These are phyloP conservation scores for Zelopaecilomyces penicillatus DNA, from an alignment of 2,329 filamentous ascomycete genomes.

Conservation along the genomic window DNA sequence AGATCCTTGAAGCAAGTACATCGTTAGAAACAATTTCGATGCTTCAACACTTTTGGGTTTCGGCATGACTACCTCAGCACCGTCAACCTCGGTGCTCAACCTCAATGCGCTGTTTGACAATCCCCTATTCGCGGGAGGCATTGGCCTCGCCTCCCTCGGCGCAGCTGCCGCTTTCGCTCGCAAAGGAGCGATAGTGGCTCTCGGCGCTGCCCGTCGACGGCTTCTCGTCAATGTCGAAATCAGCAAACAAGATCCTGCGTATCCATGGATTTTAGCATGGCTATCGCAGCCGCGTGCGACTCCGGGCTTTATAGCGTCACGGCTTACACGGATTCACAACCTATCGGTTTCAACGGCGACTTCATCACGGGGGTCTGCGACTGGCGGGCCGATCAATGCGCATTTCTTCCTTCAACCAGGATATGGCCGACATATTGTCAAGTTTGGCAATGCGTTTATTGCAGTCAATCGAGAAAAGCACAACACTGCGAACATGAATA, in stretches of 20 bases:
- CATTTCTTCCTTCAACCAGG: slow-evolving; percentile 86
- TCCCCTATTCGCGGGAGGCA: slow-evolving; percentile 61
- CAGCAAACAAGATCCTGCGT: slow-evolving; percentile 85
- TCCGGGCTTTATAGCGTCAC: slow-evolving; percentile 49
- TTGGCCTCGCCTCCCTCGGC: slow-evolving; percentile 84
- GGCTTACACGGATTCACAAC: slow-evolving; percentile 52
- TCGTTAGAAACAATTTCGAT: neutral
- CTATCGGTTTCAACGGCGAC: slow-evolving; percentile 52
- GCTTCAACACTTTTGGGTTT: neutral
- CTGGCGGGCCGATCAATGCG: slow-evolving; percentile 61
- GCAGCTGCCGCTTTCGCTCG: slow-evolving; percentile 74
- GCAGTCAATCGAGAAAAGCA: slow-evolving; percentile 81
- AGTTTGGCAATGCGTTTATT: slow-evolving; percentile 80
- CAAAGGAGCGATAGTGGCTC: slow-evolving; percentile 62
- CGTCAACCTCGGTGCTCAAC: slow-evolving; percentile 30
- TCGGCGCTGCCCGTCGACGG: slow-evolving; percentile 69
- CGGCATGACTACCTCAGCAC: slow-evolving; percentile 24
- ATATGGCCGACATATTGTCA: slow-evolving; percentile 79
- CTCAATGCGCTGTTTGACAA: slow-evolving; percentile 55
- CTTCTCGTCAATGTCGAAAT: slow-evolving; percentile 95
- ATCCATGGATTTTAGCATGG: slow-evolving; percentile 91
- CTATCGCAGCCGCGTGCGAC: slow-evolving; percentile 72
- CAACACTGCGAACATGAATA: slow-evolving; percentile 68
- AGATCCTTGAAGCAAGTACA: no score
- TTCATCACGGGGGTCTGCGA: slow-evolving; percentile 48